Evolutionary conservation across 1,284 basidiomycete species (phyloP).

Genomic region (Trichosporon sp.): DNA sequence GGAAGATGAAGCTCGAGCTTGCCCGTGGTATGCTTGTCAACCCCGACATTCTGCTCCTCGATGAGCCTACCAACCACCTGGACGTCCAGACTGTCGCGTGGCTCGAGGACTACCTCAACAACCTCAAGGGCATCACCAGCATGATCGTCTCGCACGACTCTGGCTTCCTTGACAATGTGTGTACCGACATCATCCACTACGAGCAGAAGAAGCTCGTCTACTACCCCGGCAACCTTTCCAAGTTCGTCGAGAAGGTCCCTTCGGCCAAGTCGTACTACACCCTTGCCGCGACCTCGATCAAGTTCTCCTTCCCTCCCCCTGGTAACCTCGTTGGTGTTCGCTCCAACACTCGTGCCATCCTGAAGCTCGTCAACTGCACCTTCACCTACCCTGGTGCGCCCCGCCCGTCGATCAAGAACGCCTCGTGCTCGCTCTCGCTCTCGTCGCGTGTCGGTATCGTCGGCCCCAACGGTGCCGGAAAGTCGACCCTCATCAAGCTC

Average conservation of each 20-base stretch:
- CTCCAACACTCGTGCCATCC: slow-evolving; percentile 91
- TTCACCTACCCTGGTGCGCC: slow-evolving; percentile 89
- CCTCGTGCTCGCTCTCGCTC: slow-evolving; percentile 86
- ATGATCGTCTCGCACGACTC: slow-evolving; percentile 98
- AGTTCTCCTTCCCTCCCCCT: slow-evolving; percentile 94
- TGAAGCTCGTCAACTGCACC: slow-evolving; percentile 88
- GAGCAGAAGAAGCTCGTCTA: slow-evolving; percentile 95
- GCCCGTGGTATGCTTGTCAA: slow-evolving; percentile 95
- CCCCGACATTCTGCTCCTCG: slow-evolving; percentile 83
- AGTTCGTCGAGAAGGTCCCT: slow-evolving; percentile 86
- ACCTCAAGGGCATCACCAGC: slow-evolving; percentile 79
- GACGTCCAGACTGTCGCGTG: slow-evolving; percentile 87
- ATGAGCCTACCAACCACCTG: slow-evolving; percentile 56
- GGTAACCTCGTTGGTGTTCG: slow-evolving; percentile 96
- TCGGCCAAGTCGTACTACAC: slow-evolving; percentile 98
- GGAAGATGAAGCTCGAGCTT: slow-evolving; percentile 94
- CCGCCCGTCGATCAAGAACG: slow-evolving; percentile 78
- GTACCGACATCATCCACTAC: slow-evolving; percentile 96
- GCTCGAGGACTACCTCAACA: slow-evolving; percentile 84
- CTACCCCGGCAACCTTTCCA: slow-evolving; percentile 89
- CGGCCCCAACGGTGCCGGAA: slow-evolving; percentile 95
- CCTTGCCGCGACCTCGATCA: slow-evolving; percentile 87
- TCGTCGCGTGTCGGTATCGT: slow-evolving; percentile 90
- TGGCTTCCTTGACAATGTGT: slow-evolving; percentile 93
- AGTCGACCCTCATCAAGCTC: slow-evolving; percentile 97